Evolutionary conservation across 176 grass and related monocot genomes (phyloP).

Genomic region (Paspalum vaginatum): DNA sequence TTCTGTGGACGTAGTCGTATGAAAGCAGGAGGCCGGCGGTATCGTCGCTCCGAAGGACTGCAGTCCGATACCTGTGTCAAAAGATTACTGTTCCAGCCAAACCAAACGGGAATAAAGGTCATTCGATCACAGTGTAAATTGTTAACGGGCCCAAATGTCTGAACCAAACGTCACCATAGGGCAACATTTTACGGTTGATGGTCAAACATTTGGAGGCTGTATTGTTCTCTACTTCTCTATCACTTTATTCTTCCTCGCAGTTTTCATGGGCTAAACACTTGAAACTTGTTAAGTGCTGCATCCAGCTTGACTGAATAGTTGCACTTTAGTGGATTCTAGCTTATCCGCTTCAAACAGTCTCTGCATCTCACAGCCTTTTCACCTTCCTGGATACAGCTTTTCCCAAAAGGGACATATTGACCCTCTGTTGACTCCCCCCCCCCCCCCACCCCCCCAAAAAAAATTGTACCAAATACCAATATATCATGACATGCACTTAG

Average conservation of each 20-base stretch:
- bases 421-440: not conserved
- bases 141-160: too few species aligned
- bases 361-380: not conserved
- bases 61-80: too few species aligned
- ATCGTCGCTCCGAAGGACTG: too few species aligned
- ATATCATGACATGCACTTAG: not conserved
- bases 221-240: not conserved
- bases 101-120: too few species aligned
- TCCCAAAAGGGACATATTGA: not conserved
- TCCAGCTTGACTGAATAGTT: not conserved
- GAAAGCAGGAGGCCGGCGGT: too few species aligned
- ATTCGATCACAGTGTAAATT: too few species aligned
- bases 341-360: constrained; percentile 19
- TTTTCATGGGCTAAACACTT: not conserved
- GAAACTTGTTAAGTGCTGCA: not conserved
- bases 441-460: too few species aligned
- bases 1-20: too few species aligned
- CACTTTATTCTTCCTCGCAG: not conserved
- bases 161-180: too few species aligned
- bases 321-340: not conserved
- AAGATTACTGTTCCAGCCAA: too few species aligned
- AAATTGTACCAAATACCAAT: not conserved
- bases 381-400: not conserved
- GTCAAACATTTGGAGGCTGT: not conserved
- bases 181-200: not conserved